A percentile compares a stretch with the other conserved stretches of the same genome.
phyloP scores from a whole-genome alignment of 176 grass and related monocot genomes.

The Chrysopogon serrulatus region DNA sequence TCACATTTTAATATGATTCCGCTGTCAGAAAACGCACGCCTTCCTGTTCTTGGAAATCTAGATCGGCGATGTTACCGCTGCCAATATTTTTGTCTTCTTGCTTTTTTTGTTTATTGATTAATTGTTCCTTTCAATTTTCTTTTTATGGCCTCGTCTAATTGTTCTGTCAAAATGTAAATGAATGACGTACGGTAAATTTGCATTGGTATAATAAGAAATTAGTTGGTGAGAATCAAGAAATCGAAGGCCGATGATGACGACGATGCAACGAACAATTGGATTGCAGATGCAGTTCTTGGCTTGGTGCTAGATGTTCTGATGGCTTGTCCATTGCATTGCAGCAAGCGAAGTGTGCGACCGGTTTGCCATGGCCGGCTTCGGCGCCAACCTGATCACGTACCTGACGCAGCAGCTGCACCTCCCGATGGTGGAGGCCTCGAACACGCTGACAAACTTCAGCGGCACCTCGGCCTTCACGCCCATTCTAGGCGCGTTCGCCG shows the following conservation, averaged over 20 bases:
- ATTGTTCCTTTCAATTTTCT: background rate
- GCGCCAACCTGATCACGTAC: constrained; percentile 77
- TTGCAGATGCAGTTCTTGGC: background rate
- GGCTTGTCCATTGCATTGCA: constrained; percentile 21
- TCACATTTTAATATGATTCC: background rate
- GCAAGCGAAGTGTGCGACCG: constrained; percentile 60
- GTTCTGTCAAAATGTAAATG: background rate
- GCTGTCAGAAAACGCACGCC: background rate
- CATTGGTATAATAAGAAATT: background rate
- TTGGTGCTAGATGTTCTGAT: background rate
- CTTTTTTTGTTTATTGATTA: background rate
- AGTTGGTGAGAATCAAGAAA: background rate
- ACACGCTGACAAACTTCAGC: constrained; percentile 60
- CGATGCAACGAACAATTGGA: background rate
- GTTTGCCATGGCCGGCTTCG: constrained; percentile 55
- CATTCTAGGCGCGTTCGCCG: constrained; percentile 62
- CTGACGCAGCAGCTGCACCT: constrained; percentile 63
- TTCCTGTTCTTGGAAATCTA: background rate
- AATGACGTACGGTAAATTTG: background rate
- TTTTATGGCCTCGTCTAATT: background rate
- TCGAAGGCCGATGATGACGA: background rate
- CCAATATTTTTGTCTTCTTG: background rate
- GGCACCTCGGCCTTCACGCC: constrained; percentile 68
- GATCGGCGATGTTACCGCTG: background rate
- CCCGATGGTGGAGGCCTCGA: constrained; percentile 66